Conservation (phyloP, 768 basidiomycete genomes). For the Russula ochroleuca region DNA sequence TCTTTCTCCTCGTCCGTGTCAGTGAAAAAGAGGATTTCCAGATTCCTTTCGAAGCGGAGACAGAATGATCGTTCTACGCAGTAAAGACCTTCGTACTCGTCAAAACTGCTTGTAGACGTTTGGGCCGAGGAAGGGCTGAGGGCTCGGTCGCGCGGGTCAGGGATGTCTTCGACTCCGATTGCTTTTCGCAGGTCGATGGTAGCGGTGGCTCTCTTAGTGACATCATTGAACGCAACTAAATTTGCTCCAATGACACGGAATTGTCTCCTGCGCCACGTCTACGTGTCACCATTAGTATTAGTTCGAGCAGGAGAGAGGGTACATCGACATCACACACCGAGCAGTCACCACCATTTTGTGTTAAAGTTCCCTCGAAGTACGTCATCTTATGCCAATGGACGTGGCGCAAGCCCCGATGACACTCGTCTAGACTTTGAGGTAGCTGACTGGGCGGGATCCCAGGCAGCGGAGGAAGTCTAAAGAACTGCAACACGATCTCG, state of each 20-base stretch:
- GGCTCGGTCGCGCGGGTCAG: conserved; percentile 48
- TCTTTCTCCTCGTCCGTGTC: conserved; percentile 86
- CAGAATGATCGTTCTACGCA: conserved; percentile 82
- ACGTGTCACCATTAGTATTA: conserved; percentile 21
- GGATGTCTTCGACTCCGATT: conserved; percentile 69
- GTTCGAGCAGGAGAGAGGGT: neutral
- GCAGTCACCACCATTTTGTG: conserved; percentile 93
- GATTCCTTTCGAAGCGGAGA: conserved; percentile 68
- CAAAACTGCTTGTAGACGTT: conserved; percentile 38
- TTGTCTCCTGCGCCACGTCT: conserved; percentile 82
- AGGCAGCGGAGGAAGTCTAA: conserved; percentile 85
- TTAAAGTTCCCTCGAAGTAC: conserved; percentile 88
- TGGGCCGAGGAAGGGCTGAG: conserved; percentile 43
- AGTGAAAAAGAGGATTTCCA: conserved; percentile 86
- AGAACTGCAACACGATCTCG: conserved; percentile 85
- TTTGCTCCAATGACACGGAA: conserved; percentile 82
- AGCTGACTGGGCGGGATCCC: conserved; percentile 72
- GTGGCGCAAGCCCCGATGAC: conserved; percentile 79
- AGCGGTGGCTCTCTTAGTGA: conserved; percentile 84
- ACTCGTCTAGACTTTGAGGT: conserved; percentile 92
- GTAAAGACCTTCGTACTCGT: conserved; percentile 61
- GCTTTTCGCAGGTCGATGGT: conserved; percentile 92
- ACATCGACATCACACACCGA: conserved; percentile 49
- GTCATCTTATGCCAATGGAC: conserved; percentile 93
- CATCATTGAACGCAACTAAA: conserved; percentile 86